Conservation (phyloP, 2,329 filamentous ascomycete species). For the Fusarium nelsonii region DNA sequence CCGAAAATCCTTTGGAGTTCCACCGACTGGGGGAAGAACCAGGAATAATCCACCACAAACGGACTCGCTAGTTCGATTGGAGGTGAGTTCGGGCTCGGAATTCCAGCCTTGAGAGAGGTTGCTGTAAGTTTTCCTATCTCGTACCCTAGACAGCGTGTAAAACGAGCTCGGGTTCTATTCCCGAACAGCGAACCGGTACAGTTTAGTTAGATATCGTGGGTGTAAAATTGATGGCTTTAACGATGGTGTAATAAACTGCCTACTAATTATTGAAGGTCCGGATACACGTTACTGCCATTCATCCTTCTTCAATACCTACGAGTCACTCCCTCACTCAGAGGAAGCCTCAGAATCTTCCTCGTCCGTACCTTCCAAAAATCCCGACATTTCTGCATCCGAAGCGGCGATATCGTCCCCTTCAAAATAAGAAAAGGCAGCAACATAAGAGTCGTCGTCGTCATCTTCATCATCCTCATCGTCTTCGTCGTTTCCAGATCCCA, state of each 20-base stretch:
- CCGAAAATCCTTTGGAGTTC: conserved; percentile 7
- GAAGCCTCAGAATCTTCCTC: neutral
- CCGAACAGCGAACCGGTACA: neutral
- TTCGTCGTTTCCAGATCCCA: neutral
- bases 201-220: neutral
- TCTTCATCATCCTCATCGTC: neutral
- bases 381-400: conserved; percentile 8
- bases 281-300: too few species aligned
- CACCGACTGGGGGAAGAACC: neutral
- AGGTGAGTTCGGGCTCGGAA: neutral
- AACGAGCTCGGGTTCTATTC: neutral
- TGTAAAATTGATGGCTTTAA: too few species aligned
- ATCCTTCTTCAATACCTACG: too few species aligned
- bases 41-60: neutral
- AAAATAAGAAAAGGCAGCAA: conserved; percentile 10
- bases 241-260: neutral
- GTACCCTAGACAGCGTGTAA: neutral
- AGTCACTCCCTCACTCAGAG: neutral
- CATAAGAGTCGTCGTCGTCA: neutral
- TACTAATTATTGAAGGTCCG: too few species aligned
- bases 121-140: neutral
- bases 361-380: neutral
- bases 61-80: neutral
- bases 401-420: conserved; percentile 7
- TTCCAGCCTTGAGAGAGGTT: neutral